Evolutionary conservation across 345 rosid species (phyloP).

Genomic region (Lepidium africanum): DNA sequence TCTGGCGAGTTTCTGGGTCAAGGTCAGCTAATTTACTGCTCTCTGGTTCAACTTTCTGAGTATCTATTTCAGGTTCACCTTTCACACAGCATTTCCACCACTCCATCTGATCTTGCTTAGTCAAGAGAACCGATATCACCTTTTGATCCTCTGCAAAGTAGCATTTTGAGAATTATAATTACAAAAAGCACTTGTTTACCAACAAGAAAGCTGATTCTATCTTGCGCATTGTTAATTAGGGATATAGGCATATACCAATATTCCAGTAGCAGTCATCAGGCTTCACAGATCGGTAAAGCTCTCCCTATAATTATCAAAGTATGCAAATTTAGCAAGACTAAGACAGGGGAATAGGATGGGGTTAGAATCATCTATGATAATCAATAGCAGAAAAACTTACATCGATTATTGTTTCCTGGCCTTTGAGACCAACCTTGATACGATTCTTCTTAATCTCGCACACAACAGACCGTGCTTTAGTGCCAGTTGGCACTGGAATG

Average conservation of each 20-base stretch:
- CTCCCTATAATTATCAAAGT: slow-evolving; percentile 48
- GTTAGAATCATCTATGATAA: neutral
- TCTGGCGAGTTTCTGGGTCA: slow-evolving; percentile 78
- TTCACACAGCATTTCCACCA: slow-evolving; percentile 92
- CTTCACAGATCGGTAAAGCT: slow-evolving; percentile 57
- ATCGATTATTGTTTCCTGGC: slow-evolving; percentile 77
- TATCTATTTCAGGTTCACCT: slow-evolving; percentile 89
- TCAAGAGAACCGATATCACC: slow-evolving; percentile 47
- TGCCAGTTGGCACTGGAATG: slow-evolving; percentile 80
- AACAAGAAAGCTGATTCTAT: neutral
- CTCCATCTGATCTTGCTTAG: slow-evolving; percentile 93
- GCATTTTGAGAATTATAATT: neutral
- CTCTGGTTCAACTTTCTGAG: slow-evolving; percentile 98
- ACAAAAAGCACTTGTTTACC: neutral
- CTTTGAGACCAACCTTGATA: slow-evolving; percentile 87
- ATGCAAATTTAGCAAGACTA: slow-evolving; percentile 13
- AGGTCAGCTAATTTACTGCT: slow-evolving; percentile 81
- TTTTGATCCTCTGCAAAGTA: slow-evolving; percentile 33
- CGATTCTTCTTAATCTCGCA: slow-evolving; percentile 87
- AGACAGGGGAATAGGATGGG: neutral
- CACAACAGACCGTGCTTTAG: slow-evolving; percentile 59
- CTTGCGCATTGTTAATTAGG: neutral
- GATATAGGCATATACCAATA: slow-evolving; percentile 53
- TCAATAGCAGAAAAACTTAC: slow-evolving; percentile 35
- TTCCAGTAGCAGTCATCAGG: slow-evolving; percentile 98